These are phyloP conservation scores for Coemansia sp. DNA, from an alignment of 192 early-diverging fungal species.

Conservation along the genomic window DNA sequence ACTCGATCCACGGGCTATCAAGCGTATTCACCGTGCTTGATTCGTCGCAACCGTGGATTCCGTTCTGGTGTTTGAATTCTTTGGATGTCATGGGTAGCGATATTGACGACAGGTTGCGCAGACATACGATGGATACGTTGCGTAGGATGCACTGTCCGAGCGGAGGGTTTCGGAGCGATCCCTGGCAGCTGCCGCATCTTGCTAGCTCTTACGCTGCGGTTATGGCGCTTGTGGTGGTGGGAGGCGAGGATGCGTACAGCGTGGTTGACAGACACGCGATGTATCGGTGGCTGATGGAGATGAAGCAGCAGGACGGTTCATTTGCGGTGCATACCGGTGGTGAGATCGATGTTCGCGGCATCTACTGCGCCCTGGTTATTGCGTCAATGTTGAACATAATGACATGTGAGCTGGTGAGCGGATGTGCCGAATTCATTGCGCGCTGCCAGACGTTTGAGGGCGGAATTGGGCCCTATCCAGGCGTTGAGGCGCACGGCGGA, in stretches of 20 bases:
- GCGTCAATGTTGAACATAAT: slow-evolving; percentile 81
- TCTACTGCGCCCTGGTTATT: slow-evolving; percentile 82
- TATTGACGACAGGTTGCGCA: slow-evolving; percentile 54
- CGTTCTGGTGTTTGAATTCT: slow-evolving; percentile 87
- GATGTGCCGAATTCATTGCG: slow-evolving; percentile 69
- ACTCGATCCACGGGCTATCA: slow-evolving; percentile 57
- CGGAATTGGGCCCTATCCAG: slow-evolving; percentile 82
- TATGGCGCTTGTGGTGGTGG: slow-evolving; percentile 76
- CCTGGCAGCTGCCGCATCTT: slow-evolving; percentile 81
- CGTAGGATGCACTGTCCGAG: slow-evolving; percentile 61
- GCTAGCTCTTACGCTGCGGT: slow-evolving; percentile 90
- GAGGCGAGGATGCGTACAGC: slow-evolving; percentile 66
- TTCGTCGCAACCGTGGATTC: slow-evolving; percentile 87
- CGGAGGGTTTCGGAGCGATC: slow-evolving; percentile 87
- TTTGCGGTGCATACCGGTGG: slow-evolving; percentile 91
- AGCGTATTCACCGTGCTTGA: slow-evolving; percentile 68
- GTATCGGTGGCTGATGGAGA: slow-evolving; percentile 72
- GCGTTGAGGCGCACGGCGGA: slow-evolving; percentile 91
- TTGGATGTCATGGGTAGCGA: slow-evolving; percentile 71
- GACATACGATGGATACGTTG: slow-evolving; percentile 59
- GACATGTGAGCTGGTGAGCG: slow-evolving; percentile 71
- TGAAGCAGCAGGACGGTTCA: slow-evolving; percentile 87
- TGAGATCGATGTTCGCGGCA: slow-evolving; percentile 88
- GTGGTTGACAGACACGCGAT: slow-evolving; percentile 56
- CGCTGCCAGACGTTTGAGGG: slow-evolving; percentile 90